These are phyloP conservation scores for Chamaecyparis obtusa DNA, from an alignment of 75 land plant genomes.

Conservation along the genomic window DNA sequence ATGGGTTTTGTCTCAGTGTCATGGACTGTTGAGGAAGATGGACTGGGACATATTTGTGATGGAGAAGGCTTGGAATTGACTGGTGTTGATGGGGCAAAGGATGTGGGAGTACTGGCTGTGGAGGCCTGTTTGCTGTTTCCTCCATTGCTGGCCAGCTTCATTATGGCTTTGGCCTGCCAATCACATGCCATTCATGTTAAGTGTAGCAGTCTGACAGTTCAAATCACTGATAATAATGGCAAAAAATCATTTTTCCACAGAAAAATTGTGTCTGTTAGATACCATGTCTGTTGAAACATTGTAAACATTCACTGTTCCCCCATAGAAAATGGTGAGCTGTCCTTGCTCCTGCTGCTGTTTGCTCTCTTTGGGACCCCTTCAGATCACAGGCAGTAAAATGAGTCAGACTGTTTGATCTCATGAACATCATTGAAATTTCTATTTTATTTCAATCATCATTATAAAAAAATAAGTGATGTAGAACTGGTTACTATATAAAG, in stretches of 20 bases:
- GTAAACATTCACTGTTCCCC: not conserved
- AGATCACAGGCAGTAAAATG: not conserved
- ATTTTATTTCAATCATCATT: not conserved
- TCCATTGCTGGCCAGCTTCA: not conserved
- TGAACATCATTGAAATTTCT: not conserved
- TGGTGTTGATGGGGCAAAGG: not conserved
- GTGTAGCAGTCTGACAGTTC: not conserved
- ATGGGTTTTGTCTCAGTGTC: not conserved
- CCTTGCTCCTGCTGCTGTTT: not conserved
- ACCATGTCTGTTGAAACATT: conserved; percentile 1
- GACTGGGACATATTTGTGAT: no score
- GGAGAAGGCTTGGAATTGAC: not conserved
- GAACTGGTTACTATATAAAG: no score
- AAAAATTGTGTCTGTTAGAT: not conserved
- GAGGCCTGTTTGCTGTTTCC: not conserved
- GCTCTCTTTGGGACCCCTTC: not conserved
- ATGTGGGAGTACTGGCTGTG: not conserved
- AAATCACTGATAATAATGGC: not conserved
- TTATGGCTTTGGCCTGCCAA: not conserved
- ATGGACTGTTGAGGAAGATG: no score
- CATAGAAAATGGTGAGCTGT: not conserved
- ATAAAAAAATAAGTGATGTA: not conserved
- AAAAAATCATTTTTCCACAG: not conserved
- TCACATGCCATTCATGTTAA: not conserved
- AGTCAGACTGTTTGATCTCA: no score